Base-by-base conservation (phyloP, 176 grass and related monocot genomes). In the Avena insularis region DNA sequence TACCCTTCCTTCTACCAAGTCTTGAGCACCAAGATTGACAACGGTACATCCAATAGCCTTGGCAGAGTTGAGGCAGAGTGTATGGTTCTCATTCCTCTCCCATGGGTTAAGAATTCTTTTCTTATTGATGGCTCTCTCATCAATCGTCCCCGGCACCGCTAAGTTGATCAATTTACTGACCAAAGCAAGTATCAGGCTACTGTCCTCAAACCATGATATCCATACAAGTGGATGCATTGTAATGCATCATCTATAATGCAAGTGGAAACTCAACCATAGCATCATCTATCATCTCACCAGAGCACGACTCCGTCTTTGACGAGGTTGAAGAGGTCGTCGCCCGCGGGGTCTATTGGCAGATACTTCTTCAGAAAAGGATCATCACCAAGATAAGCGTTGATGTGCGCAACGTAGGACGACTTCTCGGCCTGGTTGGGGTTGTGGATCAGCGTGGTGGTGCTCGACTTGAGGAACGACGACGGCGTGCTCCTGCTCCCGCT, bases 11-110 rank as follows among this genome's bases (percentile, higher is more conserved):
- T 96, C 96, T 43, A 98, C 90, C 93, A 98, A 87, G 84, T 98
- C 96, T 79, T 98, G 96, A 66, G 96, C 95, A 57, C 96, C 96
- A 92, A 98, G 94, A 55, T 98, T 98, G 36, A 98, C 96, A 20
- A 98, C 96, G 17, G 96, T 98, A 77, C 96, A 98, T 75, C 92
- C 96, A 88, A 98, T 98, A 59, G 96, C 96, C 89, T 98, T 98
- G 47, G 93, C 96, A 66, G 96, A 98, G 78, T 96, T 94, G 90
- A 98, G 93, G 90, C 96, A 98, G 27, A 98, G 88, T 66, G 96
- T 98, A 74, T 98, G 96, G 54, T 98, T 96, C 79, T 98, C 96
- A 89, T 96, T 98, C 65, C 93, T 92, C 88, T 98, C 87, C 96
- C 96, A 98, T 58, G 96, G 96, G 77, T 98, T 98, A 82, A 98